A percentile compares a stretch with the other conserved stretches of the same genome.
Conservation (phyloP, 345 rosid genomes). For the Salix brachista region DNA sequence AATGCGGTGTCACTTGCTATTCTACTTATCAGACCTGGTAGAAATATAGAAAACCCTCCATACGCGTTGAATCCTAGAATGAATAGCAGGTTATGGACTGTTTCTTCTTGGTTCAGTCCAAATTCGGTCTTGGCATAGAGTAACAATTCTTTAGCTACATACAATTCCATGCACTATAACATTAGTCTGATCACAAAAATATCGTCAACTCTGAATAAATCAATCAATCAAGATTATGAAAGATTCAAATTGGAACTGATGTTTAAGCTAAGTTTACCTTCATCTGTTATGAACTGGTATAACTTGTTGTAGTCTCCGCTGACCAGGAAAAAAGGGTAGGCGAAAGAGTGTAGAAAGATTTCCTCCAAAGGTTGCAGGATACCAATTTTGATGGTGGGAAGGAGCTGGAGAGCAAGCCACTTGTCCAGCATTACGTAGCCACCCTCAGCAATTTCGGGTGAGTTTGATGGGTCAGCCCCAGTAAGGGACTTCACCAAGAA, state of each 20-base stretch:
- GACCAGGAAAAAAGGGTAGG: slow-evolving; percentile 58
- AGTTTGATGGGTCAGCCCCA: slow-evolving; percentile 58
- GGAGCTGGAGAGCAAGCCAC: slow-evolving; percentile 68
- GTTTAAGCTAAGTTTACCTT: slow-evolving; percentile 25
- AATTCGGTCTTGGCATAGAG: slow-evolving; percentile 45
- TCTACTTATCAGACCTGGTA: slow-evolving; percentile 37
- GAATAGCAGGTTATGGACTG: slow-evolving; percentile 65
- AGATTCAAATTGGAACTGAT: background rate
- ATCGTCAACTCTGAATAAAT: too few relatives aligned
- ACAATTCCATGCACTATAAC: background rate
- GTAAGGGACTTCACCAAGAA: slow-evolving; percentile 52
- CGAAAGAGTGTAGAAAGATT: slow-evolving; percentile 73
- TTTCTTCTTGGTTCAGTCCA: slow-evolving; percentile 57
- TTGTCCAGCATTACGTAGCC: slow-evolving; percentile 46
- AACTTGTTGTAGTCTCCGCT: slow-evolving; percentile 60
- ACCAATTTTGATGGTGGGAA: slow-evolving; percentile 49
- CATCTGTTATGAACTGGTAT: slow-evolving; percentile 38
- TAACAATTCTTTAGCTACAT: slow-evolving; percentile 36
- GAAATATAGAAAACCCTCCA: slow-evolving; percentile 75
- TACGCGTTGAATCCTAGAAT: slow-evolving; percentile 72
- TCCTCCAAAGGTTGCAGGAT: slow-evolving; percentile 58
- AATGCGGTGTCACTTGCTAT: slow-evolving; percentile 46
- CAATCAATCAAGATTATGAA: too few relatives aligned
- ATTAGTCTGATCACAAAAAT: background rate
- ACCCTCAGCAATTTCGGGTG: slow-evolving; percentile 40